Evolutionary conservation across 371 early-diverging fungal genomes (phyloP), one percentile per base, ranked within the genome.

Genomic region (Mortierella sp.): DNA sequence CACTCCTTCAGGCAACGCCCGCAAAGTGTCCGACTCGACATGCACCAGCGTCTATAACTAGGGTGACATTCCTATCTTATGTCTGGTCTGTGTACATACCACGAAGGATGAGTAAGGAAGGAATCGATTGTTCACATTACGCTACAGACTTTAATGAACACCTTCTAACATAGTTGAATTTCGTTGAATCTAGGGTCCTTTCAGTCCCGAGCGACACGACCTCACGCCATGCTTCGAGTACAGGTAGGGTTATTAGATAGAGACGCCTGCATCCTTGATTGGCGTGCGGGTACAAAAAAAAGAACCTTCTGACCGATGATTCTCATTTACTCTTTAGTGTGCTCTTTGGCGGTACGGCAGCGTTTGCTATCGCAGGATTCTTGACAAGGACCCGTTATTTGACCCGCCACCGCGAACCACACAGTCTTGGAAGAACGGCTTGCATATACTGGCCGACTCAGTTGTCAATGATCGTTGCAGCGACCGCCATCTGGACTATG

Each of bases 371-470:
- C 6, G 14, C 28, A 5, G 34, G 50, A 21, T 73, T 76, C 14
- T 50, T 57, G n/a, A 21, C 28, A 48, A 72, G 77, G 13, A 59
- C 61, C 24, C 21, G 55, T 11, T 73, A 50, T 50, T n/a, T 77
- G 26, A 26, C 21, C 19, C 37, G 8, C 24, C 43, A 54, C 13
- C 28, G 54, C 9, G 55, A 54, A 50, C 78, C 75, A 3, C 77
- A 82, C 57, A 57, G 75, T 1, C 57, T 82, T 0, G 82, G 82
- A 44, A 28, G 82, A 2, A 82, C 82, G 3, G 72, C 51, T 5
- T 74, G 70, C 75, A 82, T 82, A 0, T 82, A 77, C 51, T 82
- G 77, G 77, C 82, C 82, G 0, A 74, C 82, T 11, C 82, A 82
- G 51, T 43, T 77, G 3, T 70, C 53, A 8, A 82, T 82, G 72